Percentiles rank a stretch among this genome's conserved stretches.
These are phyloP conservation scores for Inosperma sp. DNA, from an alignment of 768 basidiomycete genomes.

Conservation along the genomic window DNA sequence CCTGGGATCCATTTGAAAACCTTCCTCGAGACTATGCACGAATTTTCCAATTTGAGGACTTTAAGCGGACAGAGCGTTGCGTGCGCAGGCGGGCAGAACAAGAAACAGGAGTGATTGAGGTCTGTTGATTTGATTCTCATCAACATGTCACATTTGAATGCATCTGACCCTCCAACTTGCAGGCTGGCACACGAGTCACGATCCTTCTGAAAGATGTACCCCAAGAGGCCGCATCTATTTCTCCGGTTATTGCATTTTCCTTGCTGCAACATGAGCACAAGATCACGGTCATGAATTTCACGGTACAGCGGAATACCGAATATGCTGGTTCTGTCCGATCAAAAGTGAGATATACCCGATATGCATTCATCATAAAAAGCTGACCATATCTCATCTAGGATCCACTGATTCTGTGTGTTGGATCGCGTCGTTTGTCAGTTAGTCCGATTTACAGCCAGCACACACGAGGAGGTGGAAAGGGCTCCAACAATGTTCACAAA, in stretches of 20 bases:
- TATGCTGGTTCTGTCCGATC: slow-evolving; percentile 84
- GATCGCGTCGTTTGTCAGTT: slow-evolving; percentile 77
- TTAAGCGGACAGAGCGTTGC: slow-evolving; percentile 74
- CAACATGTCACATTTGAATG: neutral
- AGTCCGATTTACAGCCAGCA: slow-evolving; percentile 93
- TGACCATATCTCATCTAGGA: slow-evolving; percentile 46
- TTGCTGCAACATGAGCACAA: slow-evolving; percentile 96
- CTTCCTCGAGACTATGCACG: slow-evolving; percentile 89
- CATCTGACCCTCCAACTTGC: slow-evolving; percentile 5
- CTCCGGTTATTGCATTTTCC: slow-evolving; percentile 68
- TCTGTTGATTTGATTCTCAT: slow-evolving; percentile 30
- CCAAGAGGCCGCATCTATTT: slow-evolving; percentile 42
- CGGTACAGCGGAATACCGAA: slow-evolving; percentile 93
- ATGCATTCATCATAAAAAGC: neutral
- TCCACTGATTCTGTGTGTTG: slow-evolving; percentile 81
- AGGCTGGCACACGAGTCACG: slow-evolving; percentile 83
- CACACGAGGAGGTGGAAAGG: slow-evolving; percentile 82
- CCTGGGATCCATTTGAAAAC: slow-evolving; percentile 98
- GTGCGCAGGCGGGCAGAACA: slow-evolving; percentile 63
- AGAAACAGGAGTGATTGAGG: slow-evolving; percentile 60
- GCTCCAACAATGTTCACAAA: slow-evolving; percentile 96
- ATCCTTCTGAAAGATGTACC: slow-evolving; percentile 76
- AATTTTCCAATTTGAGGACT: slow-evolving; percentile 97
- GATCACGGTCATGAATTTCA: slow-evolving; percentile 86
- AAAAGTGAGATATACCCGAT: slow-evolving; percentile 52